Evolutionary conservation across 1,139 yeast species (phyloP), one percentile per base, ranked within the genome.

Genomic region (Pichia sp.): DNA sequence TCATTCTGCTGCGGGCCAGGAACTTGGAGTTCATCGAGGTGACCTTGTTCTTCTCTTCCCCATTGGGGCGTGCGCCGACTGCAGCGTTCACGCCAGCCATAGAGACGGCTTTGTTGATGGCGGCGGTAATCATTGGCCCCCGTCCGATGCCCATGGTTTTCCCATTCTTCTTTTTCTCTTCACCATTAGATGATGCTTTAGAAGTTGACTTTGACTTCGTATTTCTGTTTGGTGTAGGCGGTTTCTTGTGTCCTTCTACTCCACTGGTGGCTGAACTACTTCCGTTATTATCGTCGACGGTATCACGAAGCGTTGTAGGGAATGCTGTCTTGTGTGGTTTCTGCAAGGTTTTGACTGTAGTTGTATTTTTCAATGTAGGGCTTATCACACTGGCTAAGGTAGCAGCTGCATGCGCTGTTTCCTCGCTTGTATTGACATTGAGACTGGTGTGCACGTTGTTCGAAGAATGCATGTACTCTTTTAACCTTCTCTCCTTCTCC

Each of bases 1-100:
- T 38, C 15, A 41, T 70, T 59, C 48, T 66, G 56, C 46, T 72
- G 68, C 70, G 70, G 51, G 69, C 75, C 66, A 60, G 64, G 59
- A 48, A 69, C 67, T 63, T 73, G 61, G 75, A 77, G 63, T 49
- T 80, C 77, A 63, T 70, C 56, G 65, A 70, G 51, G 67, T 75
- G 54, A 66, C 69, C 7, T 22, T 16, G 11, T 25, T 29, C 4
- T 17, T 31, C 6, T 34, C 33, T 12, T 22, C 26, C n/a, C n/a
- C n/a, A n/a, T n/a, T n/a, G n/a, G n/a, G n/a, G n/a, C n/a, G n/a
- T 1, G 18, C 33, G 3, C 46, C 46, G 23, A 42, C 46, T 9
- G 35, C 44, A 2, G 46, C 42, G 33, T 42, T 37, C 5, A 24
- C 33, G 21, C 35, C 31, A 3, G 47, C 47, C 40, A 39, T 35